phyloP scores from a whole-genome alignment of 768 basidiomycete genomes.

The Tricholoma sp. region DNA sequence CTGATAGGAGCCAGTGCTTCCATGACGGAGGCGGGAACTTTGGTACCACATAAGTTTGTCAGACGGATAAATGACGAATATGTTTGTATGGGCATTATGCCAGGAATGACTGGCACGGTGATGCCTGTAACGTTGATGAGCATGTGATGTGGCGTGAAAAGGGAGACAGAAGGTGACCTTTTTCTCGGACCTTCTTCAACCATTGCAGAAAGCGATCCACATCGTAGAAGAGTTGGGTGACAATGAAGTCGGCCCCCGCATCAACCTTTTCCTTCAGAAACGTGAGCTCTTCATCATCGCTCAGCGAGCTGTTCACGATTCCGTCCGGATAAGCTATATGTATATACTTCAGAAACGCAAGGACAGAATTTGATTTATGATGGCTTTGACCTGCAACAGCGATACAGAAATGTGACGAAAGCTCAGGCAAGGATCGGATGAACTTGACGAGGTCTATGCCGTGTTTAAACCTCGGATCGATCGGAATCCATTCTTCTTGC shows the following conservation, averaged over 20 bases:
- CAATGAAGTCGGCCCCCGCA: slow-evolving; percentile 92
- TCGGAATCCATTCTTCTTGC: slow-evolving; percentile 88
- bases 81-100: slow-evolving; percentile 97
- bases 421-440: slow-evolving; percentile 73
- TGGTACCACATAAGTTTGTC: slow-evolving; percentile 81
- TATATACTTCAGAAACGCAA: not conserved
- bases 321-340: slow-evolving; percentile 85
- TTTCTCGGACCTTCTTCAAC: slow-evolving; percentile 64
- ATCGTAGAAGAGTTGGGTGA: slow-evolving; percentile 98
- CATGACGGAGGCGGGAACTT: slow-evolving; percentile 65
- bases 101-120: slow-evolving; percentile 85
- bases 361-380: not conserved
- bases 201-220: slow-evolving; percentile 81
- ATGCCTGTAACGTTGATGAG: slow-evolving; percentile 58
- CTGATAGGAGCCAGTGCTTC: slow-evolving; percentile 68
- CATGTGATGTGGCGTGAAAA: not conserved
- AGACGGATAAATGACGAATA: slow-evolving; percentile 90
- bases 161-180: slow-evolving; percentile 43
- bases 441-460: slow-evolving; percentile 89
- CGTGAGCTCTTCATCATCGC: slow-evolving; percentile 60
- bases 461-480: slow-evolving; percentile 78
- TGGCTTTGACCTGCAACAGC: slow-evolving; percentile 78
- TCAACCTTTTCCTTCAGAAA: slow-evolving; percentile 84
- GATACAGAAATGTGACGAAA: slow-evolving; percentile 83
- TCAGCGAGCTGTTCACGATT: slow-evolving; percentile 55